phyloP scores from a whole-genome alignment of 2,329 filamentous ascomycete genomes.

The Cercospora nicotianae region DNA sequence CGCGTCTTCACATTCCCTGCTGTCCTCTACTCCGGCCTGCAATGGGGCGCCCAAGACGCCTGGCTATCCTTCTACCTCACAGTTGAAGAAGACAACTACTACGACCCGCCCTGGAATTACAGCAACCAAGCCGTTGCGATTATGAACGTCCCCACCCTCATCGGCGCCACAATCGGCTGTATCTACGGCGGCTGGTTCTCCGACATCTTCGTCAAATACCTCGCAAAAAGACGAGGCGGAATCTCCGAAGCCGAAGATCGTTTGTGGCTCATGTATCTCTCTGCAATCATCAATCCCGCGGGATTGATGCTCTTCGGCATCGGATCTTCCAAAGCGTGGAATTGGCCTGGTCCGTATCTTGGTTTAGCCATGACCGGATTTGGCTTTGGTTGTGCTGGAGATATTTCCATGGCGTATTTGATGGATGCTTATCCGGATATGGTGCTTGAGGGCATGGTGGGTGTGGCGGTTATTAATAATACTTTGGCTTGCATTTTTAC shows the following conservation, averaged over 20 bases:
- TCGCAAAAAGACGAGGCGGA: conserved; percentile 55
- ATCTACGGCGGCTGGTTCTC: conserved; percentile 59
- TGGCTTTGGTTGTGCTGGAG: conserved; percentile 60
- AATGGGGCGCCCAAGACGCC: conserved; percentile 62
- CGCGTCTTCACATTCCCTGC: conserved; percentile 60
- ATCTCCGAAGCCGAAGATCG: conserved; percentile 58
- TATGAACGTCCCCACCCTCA: conserved; percentile 59
- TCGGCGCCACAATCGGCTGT: conserved; percentile 58
- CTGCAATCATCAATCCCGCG: conserved; percentile 52
- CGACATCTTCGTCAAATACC: conserved; percentile 58
- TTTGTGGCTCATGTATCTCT: conserved; percentile 54
- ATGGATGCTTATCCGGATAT: conserved; percentile 59
- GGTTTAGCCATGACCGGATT: conserved; percentile 60
- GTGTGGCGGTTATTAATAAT: conserved; percentile 59
- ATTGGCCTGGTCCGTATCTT: conserved; percentile 56
- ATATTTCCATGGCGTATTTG: conserved; percentile 54
- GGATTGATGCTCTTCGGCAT: conserved; percentile 58
- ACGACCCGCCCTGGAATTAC: conserved; percentile 57
- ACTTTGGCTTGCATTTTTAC: conserved; percentile 57
- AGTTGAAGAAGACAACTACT: conserved; percentile 59
- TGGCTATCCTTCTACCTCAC: conserved; percentile 62
- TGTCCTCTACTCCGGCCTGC: conserved; percentile 58
- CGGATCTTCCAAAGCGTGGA: conserved; percentile 52
- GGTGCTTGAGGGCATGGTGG: conserved; percentile 60
- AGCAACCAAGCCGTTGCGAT: conserved; percentile 55